Evolutionary conservation across 495 filamentous ascomycete species (phyloP).

Genomic region (Cladorrhinum samala): DNA sequence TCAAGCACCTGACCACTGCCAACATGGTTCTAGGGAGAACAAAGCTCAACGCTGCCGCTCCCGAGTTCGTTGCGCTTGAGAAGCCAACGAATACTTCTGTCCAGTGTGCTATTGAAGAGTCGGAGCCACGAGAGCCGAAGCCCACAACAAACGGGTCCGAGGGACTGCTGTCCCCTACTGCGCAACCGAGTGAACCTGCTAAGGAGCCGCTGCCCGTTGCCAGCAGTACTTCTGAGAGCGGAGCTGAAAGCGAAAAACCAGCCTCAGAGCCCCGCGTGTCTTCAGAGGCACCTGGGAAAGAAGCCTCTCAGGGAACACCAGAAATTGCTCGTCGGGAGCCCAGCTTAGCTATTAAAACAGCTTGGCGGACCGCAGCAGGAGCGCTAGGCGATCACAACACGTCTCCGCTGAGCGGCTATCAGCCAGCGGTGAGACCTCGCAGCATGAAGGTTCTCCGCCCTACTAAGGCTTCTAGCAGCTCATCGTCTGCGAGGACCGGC

Average conservation of each 20-base stretch:
- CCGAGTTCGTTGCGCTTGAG: slow-evolving; percentile 40
- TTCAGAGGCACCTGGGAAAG: slow-evolving; percentile 25
- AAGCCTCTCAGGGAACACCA: slow-evolving; percentile 20
- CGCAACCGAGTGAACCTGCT: slow-evolving; percentile 26
- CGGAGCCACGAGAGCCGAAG: slow-evolving; percentile 9
- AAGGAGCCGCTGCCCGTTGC: slow-evolving; percentile 26
- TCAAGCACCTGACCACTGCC: slow-evolving; percentile 65
- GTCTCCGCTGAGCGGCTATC: slow-evolving; percentile 50
- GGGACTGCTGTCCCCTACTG: slow-evolving; percentile 21
- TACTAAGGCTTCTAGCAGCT: slow-evolving; percentile 44
- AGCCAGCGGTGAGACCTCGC: slow-evolving; percentile 49
- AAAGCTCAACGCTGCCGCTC: slow-evolving; percentile 45
- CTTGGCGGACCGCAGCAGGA: slow-evolving; percentile 56
- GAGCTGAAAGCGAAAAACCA: slow-evolving; percentile 32
- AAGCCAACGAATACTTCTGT: slow-evolving; percentile 18
- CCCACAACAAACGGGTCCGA: slow-evolving; percentile 15
- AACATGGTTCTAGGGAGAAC: slow-evolving; percentile 43
- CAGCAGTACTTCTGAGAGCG: slow-evolving; percentile 35
- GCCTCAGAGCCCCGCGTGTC: slow-evolving; percentile 16
- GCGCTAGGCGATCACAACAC: slow-evolving; percentile 43
- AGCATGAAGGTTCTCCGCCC: slow-evolving; percentile 77
- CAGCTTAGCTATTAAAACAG: slow-evolving; percentile 54
- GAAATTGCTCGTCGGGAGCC: slow-evolving; percentile 39
- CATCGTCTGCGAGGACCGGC: slow-evolving; percentile 41
- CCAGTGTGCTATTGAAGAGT: slow-evolving; percentile 16